Conservation (phyloP, 345 rosid genomes). For the Adansonia digitata region DNA sequence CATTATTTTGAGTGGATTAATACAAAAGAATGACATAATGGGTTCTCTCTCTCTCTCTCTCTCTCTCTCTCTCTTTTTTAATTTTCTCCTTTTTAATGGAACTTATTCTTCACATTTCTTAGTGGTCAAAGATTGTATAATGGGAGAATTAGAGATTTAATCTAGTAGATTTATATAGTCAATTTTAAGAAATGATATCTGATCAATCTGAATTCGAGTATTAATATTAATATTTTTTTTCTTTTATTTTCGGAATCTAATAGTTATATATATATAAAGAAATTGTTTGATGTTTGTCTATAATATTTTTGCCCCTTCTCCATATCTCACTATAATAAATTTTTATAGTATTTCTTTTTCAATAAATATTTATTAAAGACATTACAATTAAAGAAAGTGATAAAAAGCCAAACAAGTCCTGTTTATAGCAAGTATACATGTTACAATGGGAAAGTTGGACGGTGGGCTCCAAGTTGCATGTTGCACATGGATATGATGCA, state of each 20-base stretch:
- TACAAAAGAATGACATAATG: not conserved
- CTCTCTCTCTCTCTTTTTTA: too few species aligned
- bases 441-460: slow-evolving; percentile 10
- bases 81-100: not conserved
- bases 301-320: not conserved
- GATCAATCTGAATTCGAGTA: too few species aligned
- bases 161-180: too few species aligned
- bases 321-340: not conserved
- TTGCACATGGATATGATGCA: slow-evolving; percentile 27
- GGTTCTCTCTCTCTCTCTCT: not conserved
- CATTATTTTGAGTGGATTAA: not conserved
- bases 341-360: not conserved
- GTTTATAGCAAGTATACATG: slow-evolving; percentile 11
- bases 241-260: not conserved
- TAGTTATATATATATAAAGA: not conserved
- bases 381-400: not conserved
- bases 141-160: not conserved
- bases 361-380: not conserved
- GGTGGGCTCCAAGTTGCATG: slow-evolving; percentile 32
- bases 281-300: not conserved
- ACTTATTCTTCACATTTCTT: slow-evolving; percentile 1
- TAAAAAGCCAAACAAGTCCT: slow-evolving; percentile 19
- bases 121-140: not conserved
- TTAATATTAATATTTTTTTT: not conserved
- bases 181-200: too few species aligned